These are phyloP conservation scores for Puccinia horiana DNA, from an alignment of 1,284 basidiomycete genomes.

Conservation along the genomic window DNA sequence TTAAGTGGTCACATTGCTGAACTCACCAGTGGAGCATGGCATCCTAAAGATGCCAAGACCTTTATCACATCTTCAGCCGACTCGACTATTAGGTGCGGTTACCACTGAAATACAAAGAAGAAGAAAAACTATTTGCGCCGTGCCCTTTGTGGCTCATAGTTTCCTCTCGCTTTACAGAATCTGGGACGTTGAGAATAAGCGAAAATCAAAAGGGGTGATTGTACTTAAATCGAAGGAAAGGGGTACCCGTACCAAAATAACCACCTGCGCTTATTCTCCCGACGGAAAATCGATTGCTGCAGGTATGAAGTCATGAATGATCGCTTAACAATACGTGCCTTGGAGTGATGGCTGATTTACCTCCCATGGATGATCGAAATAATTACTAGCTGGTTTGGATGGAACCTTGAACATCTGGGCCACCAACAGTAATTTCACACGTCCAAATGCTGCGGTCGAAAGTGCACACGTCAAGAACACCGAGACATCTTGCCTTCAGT, in stretches of 20 bases:
- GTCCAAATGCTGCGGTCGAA: conserved; percentile 81
- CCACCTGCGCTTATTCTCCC: conserved; percentile 77
- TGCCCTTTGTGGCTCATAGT: background rate
- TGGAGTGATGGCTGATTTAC: background rate
- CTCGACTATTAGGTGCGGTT: conserved; percentile 78
- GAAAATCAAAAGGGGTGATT: conserved; percentile 89
- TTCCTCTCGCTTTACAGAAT: conserved; percentile 64
- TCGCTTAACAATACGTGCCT: background rate
- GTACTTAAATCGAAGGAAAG: conserved; percentile 94
- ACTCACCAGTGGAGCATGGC: conserved; percentile 84
- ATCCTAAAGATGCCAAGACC: conserved; percentile 75
- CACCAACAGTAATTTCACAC: conserved; percentile 82
- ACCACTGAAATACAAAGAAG: too few relatives aligned
- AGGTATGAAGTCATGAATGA: conserved; percentile 66
- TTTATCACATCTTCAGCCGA: conserved; percentile 95
- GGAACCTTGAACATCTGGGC: conserved; percentile 92
- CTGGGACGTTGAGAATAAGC: conserved; percentile 85
- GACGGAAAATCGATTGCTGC: conserved; percentile 83
- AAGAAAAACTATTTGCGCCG: background rate
- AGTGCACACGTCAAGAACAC: conserved; percentile 79
- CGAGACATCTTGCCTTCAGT: conserved; percentile 79
- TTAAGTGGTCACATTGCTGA: conserved; percentile 89
- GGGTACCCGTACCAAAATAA: conserved; percentile 90
- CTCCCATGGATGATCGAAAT: conserved; percentile 5
- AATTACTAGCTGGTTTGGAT: conserved; percentile 73